Percentiles rank a stretch among this genome's conserved stretches.
These are phyloP conservation scores for Plantago ovata DNA, from an alignment of 257 asterid species.

Conservation along the genomic window DNA sequence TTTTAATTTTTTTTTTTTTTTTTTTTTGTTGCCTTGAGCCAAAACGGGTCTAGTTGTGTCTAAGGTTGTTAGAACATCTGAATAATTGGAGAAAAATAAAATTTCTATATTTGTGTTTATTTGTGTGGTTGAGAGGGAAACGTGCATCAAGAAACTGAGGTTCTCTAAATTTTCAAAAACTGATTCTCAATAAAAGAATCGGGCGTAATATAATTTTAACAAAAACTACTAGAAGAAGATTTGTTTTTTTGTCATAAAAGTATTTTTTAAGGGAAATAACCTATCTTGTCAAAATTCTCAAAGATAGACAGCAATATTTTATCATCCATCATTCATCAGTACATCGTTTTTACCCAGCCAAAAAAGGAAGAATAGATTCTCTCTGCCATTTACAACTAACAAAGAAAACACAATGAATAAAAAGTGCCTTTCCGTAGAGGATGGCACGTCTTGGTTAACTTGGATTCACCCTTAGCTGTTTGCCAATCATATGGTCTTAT, in stretches of 20 bases:
- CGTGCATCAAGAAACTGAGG: constrained; percentile 40
- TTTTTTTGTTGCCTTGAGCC: too few species aligned
- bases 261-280: not conserved
- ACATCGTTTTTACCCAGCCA: not conserved
- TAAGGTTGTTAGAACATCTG: constrained; percentile 12
- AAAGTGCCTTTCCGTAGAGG: not conserved
- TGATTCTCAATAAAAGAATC: too few species aligned
- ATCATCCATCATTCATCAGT: too few species aligned
- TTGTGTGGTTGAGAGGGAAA: constrained; percentile 45
- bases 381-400: not conserved
- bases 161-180: constrained; percentile 39
- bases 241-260: not conserved
- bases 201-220: not conserved
- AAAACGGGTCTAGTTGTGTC: not conserved
- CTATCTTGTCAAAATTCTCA: not conserved
- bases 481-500: not conserved
- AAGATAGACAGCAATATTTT: too few species aligned
- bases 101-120: constrained; percentile 2
- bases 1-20: too few species aligned
- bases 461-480: not conserved
- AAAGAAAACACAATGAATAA: not conserved
- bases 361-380: constrained; percentile 1
- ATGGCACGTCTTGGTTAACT: constrained; percentile 1
- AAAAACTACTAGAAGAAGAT: constrained; percentile 11
- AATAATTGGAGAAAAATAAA: constrained; percentile 16